Evolutionary conservation across 2,329 filamentous ascomycete species (phyloP), one percentile per base, ranked within the genome.

Genomic region (Thielaviopsis euricoi): DNA sequence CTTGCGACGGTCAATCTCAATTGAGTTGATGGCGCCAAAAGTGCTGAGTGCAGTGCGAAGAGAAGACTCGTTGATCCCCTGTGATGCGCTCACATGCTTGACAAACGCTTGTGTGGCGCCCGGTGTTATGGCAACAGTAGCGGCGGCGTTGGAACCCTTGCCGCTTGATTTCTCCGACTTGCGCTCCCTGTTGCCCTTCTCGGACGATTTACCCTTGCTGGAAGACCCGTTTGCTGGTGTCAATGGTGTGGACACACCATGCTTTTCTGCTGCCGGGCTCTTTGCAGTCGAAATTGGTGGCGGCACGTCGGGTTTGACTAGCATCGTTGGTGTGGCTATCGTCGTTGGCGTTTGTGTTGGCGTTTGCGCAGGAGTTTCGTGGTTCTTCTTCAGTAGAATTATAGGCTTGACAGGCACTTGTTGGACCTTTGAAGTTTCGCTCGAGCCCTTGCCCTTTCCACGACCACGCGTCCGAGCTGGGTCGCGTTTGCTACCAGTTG

Each of bases 1-100:
- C 69, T 96, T 96, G 65, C 90, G 86, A 69, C 89, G 90, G 67
- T 97, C 91, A 57, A 97, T 91, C 65, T 96, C 91, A 19, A 95
- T 87, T 63, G 82, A 85, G 0, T 80, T 80, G 52, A 96, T 80
- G 1, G 79, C 69, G 1, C 91, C 91, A 64, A 89, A 95, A 0
- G 73, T 70, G 51, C 83, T 77, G 67, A 97, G 81, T 0, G 86
- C 83, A 63, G 85, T 79, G 64, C 85, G 83, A 1, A 97, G 80
- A 0, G 89, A 71, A 0, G 84, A 73, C 66, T 96, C 91, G 0
- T 89, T 96, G 52, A 96, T 87, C 15, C 91, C 91, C 67, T 96
- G 91, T 0, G 89, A 93, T 12, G 88, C 82, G 67, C 94, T 95
- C 55, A 85, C 86, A 64, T 89, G 85, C 69, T 90, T 90, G 61